Percentiles rank a stretch among this genome's conserved stretches.
Conservation (phyloP, 192 early-diverging fungal species). For the Coemansia sp. region DNA sequence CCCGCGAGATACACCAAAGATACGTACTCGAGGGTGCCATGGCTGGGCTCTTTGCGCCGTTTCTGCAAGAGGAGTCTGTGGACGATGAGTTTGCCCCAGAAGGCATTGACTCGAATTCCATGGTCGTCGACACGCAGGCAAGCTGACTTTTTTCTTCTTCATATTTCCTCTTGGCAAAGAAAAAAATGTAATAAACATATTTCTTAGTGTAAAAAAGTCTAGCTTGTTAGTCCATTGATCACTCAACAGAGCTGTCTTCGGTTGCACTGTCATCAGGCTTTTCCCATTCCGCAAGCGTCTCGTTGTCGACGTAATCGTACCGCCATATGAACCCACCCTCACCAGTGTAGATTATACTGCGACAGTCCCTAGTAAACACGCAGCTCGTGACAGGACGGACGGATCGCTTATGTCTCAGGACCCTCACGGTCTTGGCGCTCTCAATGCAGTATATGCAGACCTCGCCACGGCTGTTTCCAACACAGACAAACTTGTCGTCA, state of each 20-base stretch:
- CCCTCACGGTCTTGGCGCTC: conserved; percentile 61
- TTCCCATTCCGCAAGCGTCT: conserved; percentile 71
- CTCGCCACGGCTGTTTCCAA: conserved; percentile 70
- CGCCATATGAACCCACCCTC: conserved; percentile 82
- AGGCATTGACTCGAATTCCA: background rate
- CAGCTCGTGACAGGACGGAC: conserved; percentile 78
- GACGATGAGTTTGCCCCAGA: background rate
- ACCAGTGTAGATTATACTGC: conserved; percentile 69
- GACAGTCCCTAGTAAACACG: conserved; percentile 72
- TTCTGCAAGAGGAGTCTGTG: conserved; percentile 7
- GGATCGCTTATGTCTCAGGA: conserved; percentile 72
- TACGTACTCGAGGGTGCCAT: conserved; percentile 50
- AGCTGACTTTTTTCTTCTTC: background rate
- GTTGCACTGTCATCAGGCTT: conserved; percentile 36
- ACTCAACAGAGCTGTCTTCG: conserved; percentile 21
- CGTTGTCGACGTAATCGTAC: conserved; percentile 77
- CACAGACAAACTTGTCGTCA: conserved; percentile 72
- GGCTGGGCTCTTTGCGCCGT: conserved; percentile 45
- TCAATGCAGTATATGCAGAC: conserved; percentile 72
- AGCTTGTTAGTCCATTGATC: background rate
- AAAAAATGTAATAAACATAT: background rate
- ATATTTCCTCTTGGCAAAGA: background rate
- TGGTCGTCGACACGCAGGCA: background rate
- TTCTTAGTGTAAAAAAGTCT: background rate
- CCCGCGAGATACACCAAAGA: conserved; percentile 51